Base-by-base conservation (phyloP, 345 rosid species). In the Nasturtium officinale region DNA sequence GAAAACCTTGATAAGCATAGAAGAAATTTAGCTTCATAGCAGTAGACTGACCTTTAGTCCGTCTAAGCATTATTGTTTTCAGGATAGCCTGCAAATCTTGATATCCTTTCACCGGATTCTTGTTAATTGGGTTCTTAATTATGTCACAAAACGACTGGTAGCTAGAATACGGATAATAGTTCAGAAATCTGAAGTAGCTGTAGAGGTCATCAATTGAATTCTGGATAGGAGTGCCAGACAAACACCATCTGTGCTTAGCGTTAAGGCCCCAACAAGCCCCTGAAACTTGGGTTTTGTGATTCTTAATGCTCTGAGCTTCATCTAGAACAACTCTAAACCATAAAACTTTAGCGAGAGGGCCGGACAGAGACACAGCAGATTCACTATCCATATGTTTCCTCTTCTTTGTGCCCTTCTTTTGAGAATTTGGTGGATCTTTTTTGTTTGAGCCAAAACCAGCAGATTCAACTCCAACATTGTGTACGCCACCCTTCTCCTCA, bases 211-310 rank as follows among this genome's bases (percentile, higher is more conserved):
- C 98, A 7, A 94, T 80, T 9, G 98, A 90, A 82, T 94, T 94
- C 80, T 94, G 98, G 72, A 94, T 85, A 56, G 98, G 98, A 64
- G 98, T 94, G 61, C 98, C 98, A 4, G 98, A 94, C 81, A 94
- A 88, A 83, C 98, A 94, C 98, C 98, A 94, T 69, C 97, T 82
- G 7, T 89, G 93, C 77, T 94, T 94, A 35, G 98, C 95, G 17
- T 97, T 95, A 77, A 94, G 98, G 30, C 92, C 95, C 95, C 95
- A 91, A 70, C 97, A 94, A 38, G 97, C 97, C 69, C 91, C 86
- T 38, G 98, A 95, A 63, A 81, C 96, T 73, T 88, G 98, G 72
- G 98, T 94, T 80, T 83, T 88, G 83, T 86, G 84, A 83, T 94
- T 91, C 83, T 94, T 94, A 65, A 94, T 91, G 82, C 96, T 88